phyloP scores from a whole-genome alignment of 2,329 filamentous ascomycete genomes.

The Diaporthe aspalathi region DNA sequence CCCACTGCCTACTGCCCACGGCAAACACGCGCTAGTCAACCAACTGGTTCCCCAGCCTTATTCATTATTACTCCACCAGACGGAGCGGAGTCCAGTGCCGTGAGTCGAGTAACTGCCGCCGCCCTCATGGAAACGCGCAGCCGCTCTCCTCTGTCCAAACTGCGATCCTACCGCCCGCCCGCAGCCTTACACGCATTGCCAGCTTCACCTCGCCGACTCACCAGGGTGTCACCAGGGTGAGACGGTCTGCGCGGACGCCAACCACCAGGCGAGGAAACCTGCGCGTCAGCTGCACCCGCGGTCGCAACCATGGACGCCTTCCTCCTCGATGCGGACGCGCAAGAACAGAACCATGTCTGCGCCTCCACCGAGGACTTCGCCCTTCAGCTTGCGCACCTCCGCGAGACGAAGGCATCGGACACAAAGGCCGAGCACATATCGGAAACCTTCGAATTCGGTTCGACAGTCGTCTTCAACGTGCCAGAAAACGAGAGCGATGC shows the following conservation, averaged over 20 bases:
- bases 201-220: not conserved
- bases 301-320: conserved; percentile 47
- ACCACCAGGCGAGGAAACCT: not conserved
- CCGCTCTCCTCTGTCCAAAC: not conserved
- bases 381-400: conserved; percentile 53
- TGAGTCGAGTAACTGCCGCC: not conserved
- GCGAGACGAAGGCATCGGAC: conserved; percentile 57
- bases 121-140: too few species aligned
- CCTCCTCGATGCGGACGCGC: conserved; percentile 47
- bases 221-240: not conserved
- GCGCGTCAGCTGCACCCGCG: not conserved
- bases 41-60: not conserved
- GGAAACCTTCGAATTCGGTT: conserved; percentile 58
- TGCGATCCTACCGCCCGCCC: not conserved
- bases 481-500: conserved; percentile 51
- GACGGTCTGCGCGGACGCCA: not conserved
- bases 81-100: conserved; percentile 18
- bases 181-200: not conserved
- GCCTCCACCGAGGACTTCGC: conserved; percentile 59
- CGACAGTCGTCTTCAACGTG: conserved; percentile 57
- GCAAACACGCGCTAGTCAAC: not conserved
- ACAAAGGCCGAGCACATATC: conserved; percentile 63
- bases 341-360: conserved; percentile 48
- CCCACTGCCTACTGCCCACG: too few species aligned
- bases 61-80: not conserved